Conservation (phyloP, 2,329 filamentous ascomycete genomes). For the Cladobotryum mycophilum region DNA sequence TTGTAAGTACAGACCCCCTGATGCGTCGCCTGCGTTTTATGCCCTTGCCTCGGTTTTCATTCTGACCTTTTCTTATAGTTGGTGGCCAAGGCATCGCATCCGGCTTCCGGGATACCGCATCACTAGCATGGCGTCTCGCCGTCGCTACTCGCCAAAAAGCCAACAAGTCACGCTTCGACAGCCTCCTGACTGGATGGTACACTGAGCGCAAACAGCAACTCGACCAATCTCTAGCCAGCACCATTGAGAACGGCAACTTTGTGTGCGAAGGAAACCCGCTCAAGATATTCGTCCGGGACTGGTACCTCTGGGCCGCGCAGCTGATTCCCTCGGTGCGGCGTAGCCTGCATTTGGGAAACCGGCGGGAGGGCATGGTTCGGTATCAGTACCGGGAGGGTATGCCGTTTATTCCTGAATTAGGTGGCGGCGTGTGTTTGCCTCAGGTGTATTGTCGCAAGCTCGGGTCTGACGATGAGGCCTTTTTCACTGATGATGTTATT, state of each 20-base stretch:
- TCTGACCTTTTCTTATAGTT: conserved; percentile 9
- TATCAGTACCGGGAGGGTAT: conserved; percentile 11
- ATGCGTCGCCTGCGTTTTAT: too few species aligned
- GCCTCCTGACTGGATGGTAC: conserved; percentile 11
- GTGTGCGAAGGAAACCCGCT: conserved; percentile 7
- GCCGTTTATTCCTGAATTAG: not conserved
- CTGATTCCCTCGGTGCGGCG: conserved; percentile 11
- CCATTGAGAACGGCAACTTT: conserved; percentile 12
- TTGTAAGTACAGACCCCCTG: not conserved
- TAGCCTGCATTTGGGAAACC: conserved; percentile 9
- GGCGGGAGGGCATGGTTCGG: conserved; percentile 7
- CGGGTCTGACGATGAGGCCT: not conserved
- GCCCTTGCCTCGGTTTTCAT: too few species aligned
- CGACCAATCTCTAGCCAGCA: conserved; percentile 12
- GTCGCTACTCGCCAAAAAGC: not conserved
- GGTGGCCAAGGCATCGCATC: conserved; percentile 32
- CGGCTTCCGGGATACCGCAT: conserved; percentile 29
- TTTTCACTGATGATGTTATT: conserved; percentile 13
- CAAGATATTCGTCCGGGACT: conserved; percentile 14
- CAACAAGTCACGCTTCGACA: conserved; percentile 1
- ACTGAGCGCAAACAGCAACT: conserved; percentile 17
- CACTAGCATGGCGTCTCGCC: conserved; percentile 28
- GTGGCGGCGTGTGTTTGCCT: too few species aligned
- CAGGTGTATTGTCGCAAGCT: too few species aligned
- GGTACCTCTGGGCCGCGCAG: conserved; percentile 15